Conservation (phyloP, 306 rosid species). For the Lagenaria siceraria region DNA sequence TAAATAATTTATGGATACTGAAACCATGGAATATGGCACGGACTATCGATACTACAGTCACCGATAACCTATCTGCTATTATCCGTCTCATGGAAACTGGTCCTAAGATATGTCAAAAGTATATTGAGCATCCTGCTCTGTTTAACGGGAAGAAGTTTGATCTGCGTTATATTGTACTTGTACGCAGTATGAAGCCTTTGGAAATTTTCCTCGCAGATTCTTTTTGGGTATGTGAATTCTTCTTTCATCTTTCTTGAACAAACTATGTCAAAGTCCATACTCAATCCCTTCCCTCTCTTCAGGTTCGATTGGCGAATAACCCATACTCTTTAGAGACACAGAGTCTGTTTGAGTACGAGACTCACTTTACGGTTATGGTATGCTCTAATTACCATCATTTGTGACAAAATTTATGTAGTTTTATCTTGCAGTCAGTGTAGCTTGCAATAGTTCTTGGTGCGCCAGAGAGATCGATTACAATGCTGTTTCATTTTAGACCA, state of each 20-base stretch:
- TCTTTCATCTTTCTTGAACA: not conserved
- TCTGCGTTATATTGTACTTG: constrained; percentile 72
- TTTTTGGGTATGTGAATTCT: constrained; percentile 70
- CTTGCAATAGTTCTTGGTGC: no score
- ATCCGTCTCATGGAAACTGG: constrained; percentile 96
- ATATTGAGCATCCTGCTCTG: constrained; percentile 80
- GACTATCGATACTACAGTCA: constrained; percentile 85
- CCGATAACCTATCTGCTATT: constrained; percentile 62
- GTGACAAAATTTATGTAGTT: not conserved
- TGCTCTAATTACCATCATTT: constrained; percentile 13
- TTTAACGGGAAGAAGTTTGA: constrained; percentile 85
- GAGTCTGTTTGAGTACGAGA: constrained; percentile 86
- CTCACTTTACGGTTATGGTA: constrained; percentile 99
- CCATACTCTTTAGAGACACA: constrained; percentile 62
- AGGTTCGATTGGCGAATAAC: constrained; percentile 92
- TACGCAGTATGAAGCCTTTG: constrained; percentile 70
- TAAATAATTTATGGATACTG: constrained; percentile 73
- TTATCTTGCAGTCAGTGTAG: not conserved
- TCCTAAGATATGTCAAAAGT: constrained; percentile 94
- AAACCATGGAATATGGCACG: constrained; percentile 99
- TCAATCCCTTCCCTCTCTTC: constrained; percentile 6
- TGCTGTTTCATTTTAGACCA: not conserved
- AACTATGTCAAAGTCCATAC: not conserved
- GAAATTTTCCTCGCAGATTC: constrained; percentile 69
- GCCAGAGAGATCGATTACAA: not conserved